Evolutionary conservation across 2,329 filamentous ascomycete species (phyloP), one percentile per base, ranked within the genome.

Genomic region (Colletotrichum paranaense): DNA sequence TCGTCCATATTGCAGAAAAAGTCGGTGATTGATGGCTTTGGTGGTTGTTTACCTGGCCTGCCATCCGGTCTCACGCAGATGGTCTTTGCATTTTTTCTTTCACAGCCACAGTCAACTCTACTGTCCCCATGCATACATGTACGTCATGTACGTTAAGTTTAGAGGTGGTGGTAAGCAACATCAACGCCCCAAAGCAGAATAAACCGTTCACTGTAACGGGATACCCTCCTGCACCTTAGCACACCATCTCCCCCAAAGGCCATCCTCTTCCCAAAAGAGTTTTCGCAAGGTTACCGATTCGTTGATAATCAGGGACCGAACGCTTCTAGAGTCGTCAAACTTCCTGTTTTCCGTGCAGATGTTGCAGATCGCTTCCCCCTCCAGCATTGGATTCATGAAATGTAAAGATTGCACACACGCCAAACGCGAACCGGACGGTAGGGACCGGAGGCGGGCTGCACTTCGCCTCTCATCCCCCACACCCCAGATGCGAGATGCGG

Each of bases 341-440:
- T 38, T 58, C n/a, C 19, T 59, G 56, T 59, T 59, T 59, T 59
- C 56, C 28, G 28, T 58, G 56, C 56, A 58, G n/a, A 57, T n/a
- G 55, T 42, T 30, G 35, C 35, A 42, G 35, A 42, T 42, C 35
- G 42, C 19, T 8, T 46, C 16, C 42, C 42, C 42, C 16, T 9
- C 42, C 12, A 42, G 35, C 16, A 3, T 16, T 6, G 42, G n/a
- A 46, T 8, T 46, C 42, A 9, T 9, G 19, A n/a, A 9, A 30
- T 30, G 6, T 24, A 30, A 32, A 30, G 5, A 38, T 38, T 38
- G 19, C 56, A 14, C 3, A 14, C 3, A 9, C 30, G 14, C 56
- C 35, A 14, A n/a, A 24, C 19, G 12, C 30, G n/a, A 46, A 46
- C 42, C 42, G 42, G 42, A 46, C 19, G 42, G 42, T n/a, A 46